phyloP scores from a whole-genome alignment of 768 basidiomycete genomes.

The Butyriboletus loyo region DNA sequence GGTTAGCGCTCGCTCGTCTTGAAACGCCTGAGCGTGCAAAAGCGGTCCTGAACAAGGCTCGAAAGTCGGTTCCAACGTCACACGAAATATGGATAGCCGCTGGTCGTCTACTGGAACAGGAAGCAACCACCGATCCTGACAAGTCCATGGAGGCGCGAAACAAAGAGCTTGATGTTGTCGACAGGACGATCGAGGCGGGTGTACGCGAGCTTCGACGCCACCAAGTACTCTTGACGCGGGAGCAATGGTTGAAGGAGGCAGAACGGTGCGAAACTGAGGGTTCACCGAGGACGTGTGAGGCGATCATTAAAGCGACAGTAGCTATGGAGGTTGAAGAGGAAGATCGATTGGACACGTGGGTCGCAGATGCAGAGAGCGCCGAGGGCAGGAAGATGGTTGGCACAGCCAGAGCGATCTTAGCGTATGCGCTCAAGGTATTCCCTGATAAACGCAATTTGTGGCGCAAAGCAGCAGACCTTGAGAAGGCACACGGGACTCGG shows the following conservation, averaged over 20 bases:
- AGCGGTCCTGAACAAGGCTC: constrained; percentile 92
- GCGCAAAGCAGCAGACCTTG: constrained; percentile 89
- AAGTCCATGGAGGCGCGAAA: constrained; percentile 51
- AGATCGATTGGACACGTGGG: constrained; percentile 86
- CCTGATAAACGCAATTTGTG: constrained; percentile 85
- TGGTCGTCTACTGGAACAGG: constrained; percentile 87
- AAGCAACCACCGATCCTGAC: constrained; percentile 45
- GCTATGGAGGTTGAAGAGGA: constrained; percentile 95
- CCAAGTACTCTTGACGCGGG: constrained; percentile 79
- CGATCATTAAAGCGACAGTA: constrained; percentile 92
- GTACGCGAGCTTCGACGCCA: constrained; percentile 76
- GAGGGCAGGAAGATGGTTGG: constrained; percentile 72
- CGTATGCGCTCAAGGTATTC: constrained; percentile 88
- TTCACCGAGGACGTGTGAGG: constrained; percentile 82
- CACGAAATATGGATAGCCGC: constrained; percentile 99
- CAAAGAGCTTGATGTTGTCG: constrained; percentile 71
- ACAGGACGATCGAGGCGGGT: constrained; percentile 85
- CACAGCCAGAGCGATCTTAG: constrained; percentile 83
- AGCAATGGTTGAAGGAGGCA: constrained; percentile 96
- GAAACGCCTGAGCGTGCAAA: constrained; percentile 91
- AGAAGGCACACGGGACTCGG: constrained; percentile 87
- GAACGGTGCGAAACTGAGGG: constrained; percentile 88
- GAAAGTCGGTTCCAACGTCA: constrained; percentile 89
- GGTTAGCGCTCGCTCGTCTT: constrained; percentile 96
- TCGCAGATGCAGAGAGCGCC: constrained; percentile 85